A percentile compares a stretch with the other conserved stretches of the same genome.
These are phyloP conservation scores for Davidsoniella neocaledoniae DNA, from an alignment of 2,329 filamentous ascomycete species.

Conservation along the genomic window DNA sequence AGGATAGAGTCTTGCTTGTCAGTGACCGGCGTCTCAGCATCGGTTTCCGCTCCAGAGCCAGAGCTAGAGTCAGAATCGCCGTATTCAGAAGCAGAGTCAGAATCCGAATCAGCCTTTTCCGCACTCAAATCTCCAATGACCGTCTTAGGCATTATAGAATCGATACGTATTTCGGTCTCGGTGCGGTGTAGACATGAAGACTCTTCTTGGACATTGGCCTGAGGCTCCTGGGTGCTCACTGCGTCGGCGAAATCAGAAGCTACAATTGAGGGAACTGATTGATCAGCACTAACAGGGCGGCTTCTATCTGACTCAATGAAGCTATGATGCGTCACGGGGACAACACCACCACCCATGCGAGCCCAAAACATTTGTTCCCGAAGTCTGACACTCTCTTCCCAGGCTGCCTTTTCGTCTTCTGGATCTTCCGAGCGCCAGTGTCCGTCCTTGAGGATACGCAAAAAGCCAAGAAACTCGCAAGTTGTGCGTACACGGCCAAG, in stretches of 20 bases:
- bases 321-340: constrained; percentile 37
- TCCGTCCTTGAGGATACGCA: constrained; percentile 82
- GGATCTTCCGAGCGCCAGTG: constrained; percentile 73
- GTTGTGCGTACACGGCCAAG: constrained; percentile 67
- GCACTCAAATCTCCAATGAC: too few relatives aligned
- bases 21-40: constrained; percentile 7
- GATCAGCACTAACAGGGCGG: constrained; percentile 20
- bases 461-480: constrained; percentile 82
- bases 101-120: neutral
- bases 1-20: constrained; percentile 2
- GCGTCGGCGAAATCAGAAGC: constrained; percentile 3
- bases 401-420: constrained; percentile 72
- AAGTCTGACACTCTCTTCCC: constrained; percentile 84
- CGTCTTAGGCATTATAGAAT: too few relatives aligned
- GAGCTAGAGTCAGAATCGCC: constrained; percentile 3
- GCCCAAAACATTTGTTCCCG: constrained; percentile 97
- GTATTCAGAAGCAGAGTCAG: constrained; percentile 1
- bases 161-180: neutral
- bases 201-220: too few relatives aligned
- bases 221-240: neutral
- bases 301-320: constrained; percentile 15
- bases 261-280: constrained; percentile 6
- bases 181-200: neutral
- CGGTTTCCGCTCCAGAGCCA: constrained; percentile 4
- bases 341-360: constrained; percentile 75